A percentile compares a stretch with the other conserved stretches of the same genome.
These are phyloP conservation scores for Sugiyamaella floridensis DNA, from an alignment of 805 yeast species.

Conservation along the genomic window DNA sequence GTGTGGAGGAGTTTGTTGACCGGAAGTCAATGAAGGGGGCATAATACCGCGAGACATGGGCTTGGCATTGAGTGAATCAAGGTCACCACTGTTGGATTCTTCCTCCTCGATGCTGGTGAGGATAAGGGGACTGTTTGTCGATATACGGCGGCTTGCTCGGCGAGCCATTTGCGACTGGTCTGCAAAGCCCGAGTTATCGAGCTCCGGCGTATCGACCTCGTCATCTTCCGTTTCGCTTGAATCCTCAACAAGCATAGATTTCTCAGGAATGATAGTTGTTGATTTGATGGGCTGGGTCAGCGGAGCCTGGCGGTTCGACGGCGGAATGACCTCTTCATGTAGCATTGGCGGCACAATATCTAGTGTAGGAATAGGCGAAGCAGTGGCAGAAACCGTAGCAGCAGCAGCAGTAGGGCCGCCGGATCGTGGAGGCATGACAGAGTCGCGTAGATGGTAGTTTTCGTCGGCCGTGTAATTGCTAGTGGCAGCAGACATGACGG, in stretches of 20 bases:
- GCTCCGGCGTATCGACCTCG: constrained; percentile 9
- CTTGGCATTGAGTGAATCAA: background rate
- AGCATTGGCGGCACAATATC: background rate
- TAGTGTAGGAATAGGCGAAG: constrained; percentile 1
- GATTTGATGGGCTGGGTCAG: constrained; percentile 9
- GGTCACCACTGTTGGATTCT: constrained; percentile 4
- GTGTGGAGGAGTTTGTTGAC: background rate
- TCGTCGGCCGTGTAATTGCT: constrained; percentile 7
- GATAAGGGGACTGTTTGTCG: background rate
- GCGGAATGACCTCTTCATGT: constrained; percentile 9
- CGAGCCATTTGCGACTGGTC: background rate
- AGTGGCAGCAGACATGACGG: constrained; percentile 5
- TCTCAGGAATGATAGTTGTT: constrained; percentile 67
- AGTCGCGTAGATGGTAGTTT: constrained; percentile 7
- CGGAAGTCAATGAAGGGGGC: background rate
- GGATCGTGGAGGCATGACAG: constrained; percentile 5
- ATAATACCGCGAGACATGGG: background rate
- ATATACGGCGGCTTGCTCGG: background rate
- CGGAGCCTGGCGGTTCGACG: constrained; percentile 5
- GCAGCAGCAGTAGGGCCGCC: background rate
- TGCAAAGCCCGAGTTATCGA: background rate
- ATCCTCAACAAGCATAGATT: constrained; percentile 81
- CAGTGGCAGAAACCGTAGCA: background rate
- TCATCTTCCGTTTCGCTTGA: constrained; percentile 53
- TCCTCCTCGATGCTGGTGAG: constrained; percentile 8